These are phyloP conservation scores for Daedalea quercina DNA, from an alignment of 768 basidiomycete genomes.

Conservation along the genomic window DNA sequence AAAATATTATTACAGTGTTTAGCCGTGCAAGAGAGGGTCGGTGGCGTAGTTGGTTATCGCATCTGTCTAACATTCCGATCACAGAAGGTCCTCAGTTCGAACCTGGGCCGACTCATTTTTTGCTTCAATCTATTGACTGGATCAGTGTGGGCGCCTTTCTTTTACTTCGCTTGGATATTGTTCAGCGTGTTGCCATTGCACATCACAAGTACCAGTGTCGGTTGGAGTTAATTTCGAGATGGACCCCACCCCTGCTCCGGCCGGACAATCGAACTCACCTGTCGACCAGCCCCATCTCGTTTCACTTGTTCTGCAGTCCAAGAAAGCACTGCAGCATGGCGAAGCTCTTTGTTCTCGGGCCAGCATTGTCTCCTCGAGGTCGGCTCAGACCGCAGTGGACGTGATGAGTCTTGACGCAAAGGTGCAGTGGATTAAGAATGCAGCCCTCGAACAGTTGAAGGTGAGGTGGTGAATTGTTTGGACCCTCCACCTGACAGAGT, in stretches of 20 bases:
- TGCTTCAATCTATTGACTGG: background rate
- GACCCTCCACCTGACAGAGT: too few relatives aligned
- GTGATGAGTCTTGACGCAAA: slow-evolving; percentile 76
- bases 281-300: slow-evolving; percentile 52
- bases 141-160: too few relatives aligned
- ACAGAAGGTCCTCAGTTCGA: slow-evolving; percentile 74
- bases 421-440: slow-evolving; percentile 70
- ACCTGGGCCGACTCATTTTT: slow-evolving; percentile 39
- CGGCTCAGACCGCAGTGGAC: slow-evolving; percentile 61
- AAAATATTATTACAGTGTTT: too few relatives aligned
- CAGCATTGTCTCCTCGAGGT: slow-evolving; percentile 53
- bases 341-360: slow-evolving; percentile 70
- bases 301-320: slow-evolving; percentile 72
- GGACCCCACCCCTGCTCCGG: background rate
- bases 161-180: too few relatives aligned
- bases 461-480: slow-evolving; percentile 29
- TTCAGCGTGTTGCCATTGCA: too few relatives aligned
- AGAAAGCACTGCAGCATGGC: slow-evolving; percentile 76
- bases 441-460: slow-evolving; percentile 71
- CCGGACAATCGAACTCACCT: background rate
- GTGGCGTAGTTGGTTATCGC: slow-evolving; percentile 83
- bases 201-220: too few relatives aligned
- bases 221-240: background rate
- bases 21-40: too few relatives aligned
- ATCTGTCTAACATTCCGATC: slow-evolving; percentile 61